Conservation (phyloP, 1,284 basidiomycete genomes). For the Rhodotorula sp. region DNA sequence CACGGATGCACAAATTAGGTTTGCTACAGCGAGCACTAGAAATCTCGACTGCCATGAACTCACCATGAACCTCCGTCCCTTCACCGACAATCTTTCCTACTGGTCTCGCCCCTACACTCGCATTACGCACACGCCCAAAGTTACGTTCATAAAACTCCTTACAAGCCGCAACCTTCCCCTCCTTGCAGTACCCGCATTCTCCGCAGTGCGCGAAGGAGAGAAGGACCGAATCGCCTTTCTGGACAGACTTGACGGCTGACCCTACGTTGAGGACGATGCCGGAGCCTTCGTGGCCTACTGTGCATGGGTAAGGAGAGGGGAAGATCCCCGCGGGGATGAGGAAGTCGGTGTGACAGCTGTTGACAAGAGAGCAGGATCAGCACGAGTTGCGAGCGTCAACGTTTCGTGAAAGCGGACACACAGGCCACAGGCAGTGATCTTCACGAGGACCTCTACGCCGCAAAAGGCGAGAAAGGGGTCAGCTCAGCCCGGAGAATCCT, state of each 20-base stretch:
- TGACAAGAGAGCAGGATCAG: neutral
- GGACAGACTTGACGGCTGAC: constrained; percentile 15
- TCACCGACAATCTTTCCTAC: neutral
- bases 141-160: constrained; percentile 18
- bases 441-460: constrained; percentile 29
- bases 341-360: constrained; percentile 30
- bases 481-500: neutral
- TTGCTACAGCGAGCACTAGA: too few relatives aligned
- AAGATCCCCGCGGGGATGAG: constrained; percentile 28
- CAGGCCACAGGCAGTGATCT: constrained; percentile 15
- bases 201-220: constrained; percentile 30
- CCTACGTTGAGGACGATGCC: constrained; percentile 33
- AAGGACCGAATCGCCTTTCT: constrained; percentile 26
- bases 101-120: constrained; percentile 1
- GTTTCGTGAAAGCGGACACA: neutral
- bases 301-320: constrained; percentile 31
- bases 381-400: neutral
- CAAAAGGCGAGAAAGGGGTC: neutral
- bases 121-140: constrained; percentile 27
- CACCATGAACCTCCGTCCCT: constrained; percentile 6
- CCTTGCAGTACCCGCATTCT: constrained; percentile 23
- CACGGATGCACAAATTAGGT: too few relatives aligned
- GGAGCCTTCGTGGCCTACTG: constrained; percentile 34
- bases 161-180: constrained; percentile 21
- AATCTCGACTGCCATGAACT: neutral